These are phyloP conservation scores for Abelmoschus esculentus DNA, from an alignment of 345 rosid genomes.

Conservation along the genomic window DNA sequence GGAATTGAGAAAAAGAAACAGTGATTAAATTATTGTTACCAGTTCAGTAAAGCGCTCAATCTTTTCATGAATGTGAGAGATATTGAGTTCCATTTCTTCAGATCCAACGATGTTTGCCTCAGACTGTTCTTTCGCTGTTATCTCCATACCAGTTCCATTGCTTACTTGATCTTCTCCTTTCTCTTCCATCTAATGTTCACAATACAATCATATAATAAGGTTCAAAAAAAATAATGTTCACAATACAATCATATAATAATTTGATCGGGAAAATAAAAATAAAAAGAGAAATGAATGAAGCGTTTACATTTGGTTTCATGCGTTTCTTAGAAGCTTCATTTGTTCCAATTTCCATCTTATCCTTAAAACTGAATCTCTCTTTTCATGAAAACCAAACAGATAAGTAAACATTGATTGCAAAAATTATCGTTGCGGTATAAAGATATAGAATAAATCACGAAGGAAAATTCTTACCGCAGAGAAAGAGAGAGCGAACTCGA, in stretches of 20 bases:
- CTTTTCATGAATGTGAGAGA: slow-evolving; percentile 55
- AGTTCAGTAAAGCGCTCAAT: slow-evolving; percentile 70
- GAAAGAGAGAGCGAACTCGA: not conserved
- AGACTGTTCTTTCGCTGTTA: slow-evolving; percentile 43
- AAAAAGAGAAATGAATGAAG: not conserved
- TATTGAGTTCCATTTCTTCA: slow-evolving; percentile 69
- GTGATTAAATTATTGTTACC: slow-evolving; percentile 29
- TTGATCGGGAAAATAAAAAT: not conserved
- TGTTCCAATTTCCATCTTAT: slow-evolving; percentile 40
- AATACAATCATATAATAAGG: not conserved
- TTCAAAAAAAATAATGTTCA: too few relatives aligned
- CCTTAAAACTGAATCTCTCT: not conserved
- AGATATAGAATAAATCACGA: not conserved
- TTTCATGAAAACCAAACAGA: not conserved
- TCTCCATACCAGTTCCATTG: slow-evolving; percentile 28
- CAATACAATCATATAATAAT: not conserved
- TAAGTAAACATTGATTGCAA: not conserved
- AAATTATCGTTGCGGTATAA: not conserved
- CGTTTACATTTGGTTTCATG: slow-evolving; percentile 45
- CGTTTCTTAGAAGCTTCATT: slow-evolving; percentile 49
- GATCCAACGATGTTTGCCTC: slow-evolving; percentile 48
- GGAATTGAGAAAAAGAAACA: not conserved
- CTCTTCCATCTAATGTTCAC: slow-evolving; percentile 38
- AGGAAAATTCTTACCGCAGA: not conserved
- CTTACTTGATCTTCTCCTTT: slow-evolving; percentile 23